Evolutionary conservation across 345 rosid species (phyloP), one percentile per base, ranked within the genome.

Genomic region (Lagerstroemia speciosa): DNA sequence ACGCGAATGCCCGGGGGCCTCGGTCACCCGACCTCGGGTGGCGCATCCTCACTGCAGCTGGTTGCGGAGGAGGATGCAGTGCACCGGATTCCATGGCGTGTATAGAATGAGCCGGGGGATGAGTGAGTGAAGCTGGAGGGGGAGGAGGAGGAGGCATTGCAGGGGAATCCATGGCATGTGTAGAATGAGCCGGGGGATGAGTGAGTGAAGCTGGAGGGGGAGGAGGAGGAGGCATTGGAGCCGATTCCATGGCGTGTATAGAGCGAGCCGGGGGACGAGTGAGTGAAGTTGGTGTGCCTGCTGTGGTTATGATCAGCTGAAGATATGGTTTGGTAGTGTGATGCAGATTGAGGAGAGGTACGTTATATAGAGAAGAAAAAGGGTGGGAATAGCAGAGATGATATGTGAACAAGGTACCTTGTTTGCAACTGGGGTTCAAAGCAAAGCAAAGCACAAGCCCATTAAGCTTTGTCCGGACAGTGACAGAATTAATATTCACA

Each of bases 1-100:
- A 57, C 0, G 74, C 38, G 66, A 80, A 76, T 75, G 75, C 72
- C 55, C 78, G 41, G 26, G 73, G 74, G 66, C 72, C 69, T 8
- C 74, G 61, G 33, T 66, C 41, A 12, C 36, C 66, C 11, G 14
- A 30, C 53, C 48, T 60, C 15, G 7, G 63, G 31, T 71, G 75
- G 61, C 68, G 79, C 36, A 22, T 67, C 45, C 19, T 74, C 19
- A 70, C 40, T 50, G 46, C n/a, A n/a, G n/a, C 46, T 41, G 46
- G 46, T 4, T 6, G 45, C n/a, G 22, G 55, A 48, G 48, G 53
- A 30, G 27, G 61, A 6, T 63, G 12, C 31, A 37, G 22, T 5
- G 31, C 69, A 14, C 20, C 33, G 22, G 60, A 19, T 1, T 53
- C 30, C 60, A 53, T 53, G 16, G 24, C 24, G n/a, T 36, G 8